phyloP scores from a whole-genome alignment of 2,329 filamentous ascomycete species.

The Talaromyces sp. region DNA sequence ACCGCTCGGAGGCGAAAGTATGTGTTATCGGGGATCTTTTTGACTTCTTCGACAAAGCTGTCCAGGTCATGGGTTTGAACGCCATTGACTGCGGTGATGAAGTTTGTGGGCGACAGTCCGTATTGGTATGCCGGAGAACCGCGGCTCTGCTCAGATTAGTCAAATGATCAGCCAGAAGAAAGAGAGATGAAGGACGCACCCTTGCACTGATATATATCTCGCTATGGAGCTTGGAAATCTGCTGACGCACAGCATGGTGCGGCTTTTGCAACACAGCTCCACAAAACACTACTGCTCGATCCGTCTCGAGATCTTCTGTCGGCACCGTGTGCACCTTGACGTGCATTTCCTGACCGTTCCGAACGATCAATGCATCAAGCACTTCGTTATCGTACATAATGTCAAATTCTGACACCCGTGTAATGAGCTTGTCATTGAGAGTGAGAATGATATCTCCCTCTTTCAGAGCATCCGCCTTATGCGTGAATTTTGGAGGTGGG shows the following conservation, averaged over 20 bases:
- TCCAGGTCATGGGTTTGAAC: conserved; percentile 77
- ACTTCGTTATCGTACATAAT: conserved; percentile 89
- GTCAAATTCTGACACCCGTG: conserved; percentile 86
- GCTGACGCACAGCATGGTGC: conserved; percentile 93
- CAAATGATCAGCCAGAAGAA: background rate
- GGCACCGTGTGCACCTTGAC: conserved; percentile 80
- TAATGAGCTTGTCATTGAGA: conserved; percentile 87
- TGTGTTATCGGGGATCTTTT: conserved; percentile 89
- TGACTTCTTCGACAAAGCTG: conserved; percentile 74
- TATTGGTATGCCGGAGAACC: conserved; percentile 86
- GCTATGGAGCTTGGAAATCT: conserved; percentile 93
- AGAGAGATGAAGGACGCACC: conserved; percentile 29
- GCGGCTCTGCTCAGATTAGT: conserved; percentile 51
- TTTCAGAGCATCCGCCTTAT: conserved; percentile 60
- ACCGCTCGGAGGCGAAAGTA: conserved; percentile 98
- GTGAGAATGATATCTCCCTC: conserved; percentile 93
- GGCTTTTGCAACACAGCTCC: conserved; percentile 89
- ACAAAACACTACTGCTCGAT: conserved; percentile 89
- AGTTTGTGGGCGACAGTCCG: conserved; percentile 91
- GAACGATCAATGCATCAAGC: conserved; percentile 80
- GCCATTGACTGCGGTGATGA: conserved; percentile 94
- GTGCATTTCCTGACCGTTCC: conserved; percentile 73
- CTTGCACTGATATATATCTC: conserved; percentile 94
- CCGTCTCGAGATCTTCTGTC: conserved; percentile 86
- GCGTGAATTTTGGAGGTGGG: conserved; percentile 45